phyloP scores from a whole-genome alignment of 73 alveolate species.

The Paramecium bursaria region DNA sequence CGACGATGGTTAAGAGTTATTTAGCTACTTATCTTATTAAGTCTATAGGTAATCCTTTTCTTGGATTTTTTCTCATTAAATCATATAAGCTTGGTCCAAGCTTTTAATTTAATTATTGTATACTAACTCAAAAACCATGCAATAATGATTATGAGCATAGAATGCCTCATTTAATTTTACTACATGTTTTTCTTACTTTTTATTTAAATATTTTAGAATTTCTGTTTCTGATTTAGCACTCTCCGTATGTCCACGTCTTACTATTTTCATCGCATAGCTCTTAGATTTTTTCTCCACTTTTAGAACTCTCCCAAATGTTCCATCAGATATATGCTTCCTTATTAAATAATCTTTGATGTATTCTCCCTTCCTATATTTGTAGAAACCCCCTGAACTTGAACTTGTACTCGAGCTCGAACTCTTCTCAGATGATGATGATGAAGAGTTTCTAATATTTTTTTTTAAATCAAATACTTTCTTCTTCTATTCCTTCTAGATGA shows the following conservation, averaged over 20 bases:
- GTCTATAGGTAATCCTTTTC: constrained; percentile 84
- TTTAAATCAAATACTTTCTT: too few species aligned
- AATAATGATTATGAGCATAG: constrained; percentile 77
- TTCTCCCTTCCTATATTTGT: constrained; percentile 57
- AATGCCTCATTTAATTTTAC: constrained; percentile 61
- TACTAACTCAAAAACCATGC: constrained; percentile 85
- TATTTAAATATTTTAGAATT: constrained; percentile 76
- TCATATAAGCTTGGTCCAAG: constrained; percentile 94
- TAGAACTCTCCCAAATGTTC: constrained; percentile 96
- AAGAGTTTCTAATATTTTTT: too few species aligned
- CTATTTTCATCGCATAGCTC: constrained; percentile 40
- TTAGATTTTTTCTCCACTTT: constrained; percentile 61
- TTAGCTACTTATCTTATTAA: constrained; percentile 83
- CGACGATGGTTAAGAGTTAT: constrained; percentile 82
- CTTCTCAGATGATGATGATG: neutral
- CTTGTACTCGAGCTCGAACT: neutral
- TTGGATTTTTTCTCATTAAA: constrained; percentile 82
- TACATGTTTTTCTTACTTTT: constrained; percentile 60
- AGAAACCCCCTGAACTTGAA: constrained; percentile 11
- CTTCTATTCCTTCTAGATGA: too few species aligned
- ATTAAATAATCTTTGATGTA: constrained; percentile 21
- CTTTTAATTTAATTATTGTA: constrained; percentile 7
- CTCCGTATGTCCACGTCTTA: neutral
- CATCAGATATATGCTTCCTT: constrained; percentile 89
- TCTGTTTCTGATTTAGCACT: constrained; percentile 75